Base-by-base conservation (phyloP, 2,329 filamentous ascomycete genomes). In the Alternaria arborescens region DNA sequence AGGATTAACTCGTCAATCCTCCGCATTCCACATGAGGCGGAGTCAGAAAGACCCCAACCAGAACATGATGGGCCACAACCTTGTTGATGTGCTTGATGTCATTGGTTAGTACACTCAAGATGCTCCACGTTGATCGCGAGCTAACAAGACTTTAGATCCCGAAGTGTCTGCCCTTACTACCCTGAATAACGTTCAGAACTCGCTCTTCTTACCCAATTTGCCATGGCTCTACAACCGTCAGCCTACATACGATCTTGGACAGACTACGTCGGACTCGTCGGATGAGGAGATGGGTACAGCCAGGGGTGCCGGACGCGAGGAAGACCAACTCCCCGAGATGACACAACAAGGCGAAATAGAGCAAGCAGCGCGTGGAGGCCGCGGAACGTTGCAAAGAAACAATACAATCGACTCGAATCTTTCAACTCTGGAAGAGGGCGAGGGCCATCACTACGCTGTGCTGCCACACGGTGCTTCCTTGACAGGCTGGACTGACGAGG, bases 101-200 rank as follows among this genome's bases (percentile, higher is more conserved):
- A 85, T 92, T 64, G 89, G 88, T 90, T 80, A 60, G 85, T 78
- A 46, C 20, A 24, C 30, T 16, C 38, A 43, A 40, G 5, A 14
- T 28, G 3, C 30, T 20, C 11, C 14, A 36, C 38, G 30, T 46
- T 22, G 18, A 16, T 44, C 32, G 47, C 66, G 69, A 78, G 67
- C 75, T 82, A 57, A 82, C 64, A 26, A 52, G 16, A 16, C 7
- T 42, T 32, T 64, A 93, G 92, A 96, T 68, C 92, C 92, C 43
- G 91, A 95, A 79, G 89, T 97, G 3, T 88, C 91, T 26, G 91
- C 92, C 0, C 81, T 97, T 6, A 92, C 91, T 0, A 94, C 92
- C 6, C 85, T 96, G 10, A 96, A 92, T 51, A 97, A 97, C 72
- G 89, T 97, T n/a, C 92, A 96, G 73, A 97, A 97, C 75, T 95